Conservation (phyloP, 805 yeast species). For the Starmerella khaoyaiensis region DNA sequence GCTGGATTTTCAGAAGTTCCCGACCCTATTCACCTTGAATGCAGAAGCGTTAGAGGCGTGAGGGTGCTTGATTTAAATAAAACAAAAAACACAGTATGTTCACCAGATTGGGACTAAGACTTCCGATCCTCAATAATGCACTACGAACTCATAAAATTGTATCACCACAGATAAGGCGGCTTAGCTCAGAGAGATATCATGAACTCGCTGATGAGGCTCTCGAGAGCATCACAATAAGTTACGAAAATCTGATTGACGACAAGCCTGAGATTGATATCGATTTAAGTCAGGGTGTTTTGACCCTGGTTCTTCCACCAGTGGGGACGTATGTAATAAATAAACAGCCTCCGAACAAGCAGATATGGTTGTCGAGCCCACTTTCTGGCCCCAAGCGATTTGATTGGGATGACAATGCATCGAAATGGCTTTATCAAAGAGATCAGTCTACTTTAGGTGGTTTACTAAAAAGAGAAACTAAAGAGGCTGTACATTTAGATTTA, state of each 20-base stretch:
- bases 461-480: conserved; percentile 38
- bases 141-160: not conserved
- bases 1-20: no score
- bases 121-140: no score
- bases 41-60: no score
- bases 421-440: conserved; percentile 75
- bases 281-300: conserved; percentile 75
- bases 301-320: conserved; percentile 50
- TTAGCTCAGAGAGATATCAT: conserved; percentile 42
- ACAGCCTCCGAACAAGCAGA: conserved; percentile 94
- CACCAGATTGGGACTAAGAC: no score
- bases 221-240: conserved; percentile 51
- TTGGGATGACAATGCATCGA: conserved; percentile 40
- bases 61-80: no score
- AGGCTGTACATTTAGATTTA: conserved; percentile 11
- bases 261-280: conserved; percentile 60
- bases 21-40: no score
- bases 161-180: conserved; percentile 3
- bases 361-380: conserved; percentile 88
- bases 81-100: no score
- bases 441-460: conserved; percentile 35
- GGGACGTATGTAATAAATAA: conserved; percentile 90
- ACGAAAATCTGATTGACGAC: conserved; percentile 55
- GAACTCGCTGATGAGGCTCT: conserved; percentile 50
- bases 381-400: conserved; percentile 87